Evolutionary conservation across 106 monocot species (phyloP).

Genomic region (Triglochin maritima): DNA sequence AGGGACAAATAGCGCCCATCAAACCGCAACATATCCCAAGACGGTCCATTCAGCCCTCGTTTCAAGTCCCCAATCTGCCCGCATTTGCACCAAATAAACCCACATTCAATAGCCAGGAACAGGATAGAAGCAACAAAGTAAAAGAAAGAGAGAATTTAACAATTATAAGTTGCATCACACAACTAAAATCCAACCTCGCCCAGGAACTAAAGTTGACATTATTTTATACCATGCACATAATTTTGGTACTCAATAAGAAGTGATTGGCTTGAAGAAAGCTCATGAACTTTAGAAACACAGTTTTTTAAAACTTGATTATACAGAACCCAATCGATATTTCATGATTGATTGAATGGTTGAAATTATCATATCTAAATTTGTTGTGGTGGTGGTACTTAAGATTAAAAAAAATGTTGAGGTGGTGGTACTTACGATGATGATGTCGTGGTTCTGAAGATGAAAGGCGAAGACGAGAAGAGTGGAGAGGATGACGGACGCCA

Average conservation of each 20-base stretch:
- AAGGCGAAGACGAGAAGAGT: conserved; percentile 57
- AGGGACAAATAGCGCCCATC: conserved; percentile 23
- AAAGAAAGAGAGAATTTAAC: neutral
- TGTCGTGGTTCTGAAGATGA: conserved; percentile 55
- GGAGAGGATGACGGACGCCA: conserved; percentile 67
- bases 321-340: too few species aligned
- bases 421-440: conserved; percentile 46
- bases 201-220: too few species aligned
- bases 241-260: too few species aligned
- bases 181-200: too few species aligned
- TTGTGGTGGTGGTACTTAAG: neutral
- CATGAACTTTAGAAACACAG: too few species aligned
- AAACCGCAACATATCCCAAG: conserved; percentile 54
- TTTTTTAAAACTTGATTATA: too few species aligned
- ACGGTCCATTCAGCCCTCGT: conserved; percentile 49
- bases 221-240: too few species aligned
- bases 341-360: too few species aligned
- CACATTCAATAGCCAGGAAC: neutral
- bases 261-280: too few species aligned
- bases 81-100: neutral
- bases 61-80: conserved; percentile 47
- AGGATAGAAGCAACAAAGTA: neutral
- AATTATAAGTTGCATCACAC: too few species aligned
- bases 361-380: too few species aligned
- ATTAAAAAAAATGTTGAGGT: neutral